A percentile compares a stretch with the other conserved stretches of the same genome.
Evolutionary conservation across 2,329 filamentous ascomycete species (phyloP).

Genomic region (Phialophora verrucosa): DNA sequence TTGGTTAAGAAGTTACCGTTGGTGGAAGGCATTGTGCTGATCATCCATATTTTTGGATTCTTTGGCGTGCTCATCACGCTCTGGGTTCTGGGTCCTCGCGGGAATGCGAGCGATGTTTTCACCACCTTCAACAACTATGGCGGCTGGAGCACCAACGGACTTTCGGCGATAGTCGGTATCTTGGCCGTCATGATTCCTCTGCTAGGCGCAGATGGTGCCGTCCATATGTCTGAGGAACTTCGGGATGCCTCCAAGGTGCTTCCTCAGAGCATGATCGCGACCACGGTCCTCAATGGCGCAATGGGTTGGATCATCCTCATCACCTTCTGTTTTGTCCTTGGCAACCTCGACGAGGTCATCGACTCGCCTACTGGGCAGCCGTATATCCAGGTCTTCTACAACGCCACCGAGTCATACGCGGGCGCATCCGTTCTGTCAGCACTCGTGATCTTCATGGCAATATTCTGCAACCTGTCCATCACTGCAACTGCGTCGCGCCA

Average conservation of each 20-base stretch:
- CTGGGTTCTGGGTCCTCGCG: slow-evolving; percentile 51
- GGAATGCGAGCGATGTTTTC: slow-evolving; percentile 48
- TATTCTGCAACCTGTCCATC: slow-evolving; percentile 43
- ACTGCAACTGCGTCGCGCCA: slow-evolving; percentile 49
- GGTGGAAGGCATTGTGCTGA: slow-evolving; percentile 50
- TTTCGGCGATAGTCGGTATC: slow-evolving; percentile 43
- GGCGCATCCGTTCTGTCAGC: slow-evolving; percentile 45
- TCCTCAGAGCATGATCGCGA: slow-evolving; percentile 47
- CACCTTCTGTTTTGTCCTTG: slow-evolving; percentile 47
- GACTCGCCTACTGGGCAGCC: slow-evolving; percentile 45
- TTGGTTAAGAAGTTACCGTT: slow-evolving; percentile 49
- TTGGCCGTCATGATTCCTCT: slow-evolving; percentile 40
- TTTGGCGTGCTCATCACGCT: slow-evolving; percentile 53
- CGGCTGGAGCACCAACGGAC: slow-evolving; percentile 45
- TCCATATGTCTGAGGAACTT: slow-evolving; percentile 47
- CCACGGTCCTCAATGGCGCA: slow-evolving; percentile 46
- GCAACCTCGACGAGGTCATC: slow-evolving; percentile 45
- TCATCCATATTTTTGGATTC: slow-evolving; percentile 51
- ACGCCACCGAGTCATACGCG: slow-evolving; percentile 42
- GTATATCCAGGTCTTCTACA: slow-evolving; percentile 48
- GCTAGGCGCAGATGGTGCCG: slow-evolving; percentile 40
- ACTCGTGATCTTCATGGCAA: slow-evolving; percentile 44
- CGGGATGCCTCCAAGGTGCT: slow-evolving; percentile 46
- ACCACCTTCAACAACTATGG: slow-evolving; percentile 48
- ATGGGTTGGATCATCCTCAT: slow-evolving; percentile 49